Conservation (phyloP, 1,284 basidiomycete genomes). For the Hemileia vastatrix region DNA sequence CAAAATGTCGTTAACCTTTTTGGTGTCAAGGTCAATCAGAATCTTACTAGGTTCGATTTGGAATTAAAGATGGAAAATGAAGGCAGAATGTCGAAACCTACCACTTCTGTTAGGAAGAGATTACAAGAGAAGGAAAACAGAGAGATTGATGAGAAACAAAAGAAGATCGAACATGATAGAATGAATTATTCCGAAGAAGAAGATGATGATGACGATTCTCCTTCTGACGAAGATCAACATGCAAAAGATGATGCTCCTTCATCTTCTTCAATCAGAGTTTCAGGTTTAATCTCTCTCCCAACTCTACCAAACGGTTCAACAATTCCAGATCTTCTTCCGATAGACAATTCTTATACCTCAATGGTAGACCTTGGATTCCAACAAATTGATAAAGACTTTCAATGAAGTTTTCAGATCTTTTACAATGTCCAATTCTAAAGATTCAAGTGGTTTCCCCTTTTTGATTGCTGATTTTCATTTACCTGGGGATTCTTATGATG, state of each 20-base stretch:
- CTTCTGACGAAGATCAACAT: too few relatives aligned
- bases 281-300: slow-evolving; percentile 71
- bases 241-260: too few relatives aligned
- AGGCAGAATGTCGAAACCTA: too few relatives aligned
- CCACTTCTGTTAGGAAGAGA: too few relatives aligned
- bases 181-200: not conserved
- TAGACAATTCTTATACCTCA: slow-evolving; percentile 86
- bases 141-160: not conserved
- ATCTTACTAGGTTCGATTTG: too few relatives aligned
- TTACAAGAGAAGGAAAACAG: not conserved
- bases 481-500: slow-evolving; percentile 75
- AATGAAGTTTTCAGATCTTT: slow-evolving; percentile 82
- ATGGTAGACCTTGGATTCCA: slow-evolving; percentile 69
- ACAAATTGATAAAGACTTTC: slow-evolving; percentile 68
- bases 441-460: slow-evolving; percentile 67
- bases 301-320: slow-evolving; percentile 60
- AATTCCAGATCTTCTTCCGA: slow-evolving; percentile 53
- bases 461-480: slow-evolving; percentile 72
- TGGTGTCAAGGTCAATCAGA: too few relatives aligned
- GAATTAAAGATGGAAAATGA: not conserved
- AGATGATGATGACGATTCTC: not conserved
- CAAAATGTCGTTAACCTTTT: too few relatives aligned
- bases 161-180: not conserved
- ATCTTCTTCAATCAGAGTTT: slow-evolving; percentile 57
- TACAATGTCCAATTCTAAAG: too few relatives aligned